A percentile compares a stretch with the other conserved stretches of the same genome.
Evolutionary conservation across 148 eudicot species (phyloP).

Genomic region (Tetragonia tetragonoides): DNA sequence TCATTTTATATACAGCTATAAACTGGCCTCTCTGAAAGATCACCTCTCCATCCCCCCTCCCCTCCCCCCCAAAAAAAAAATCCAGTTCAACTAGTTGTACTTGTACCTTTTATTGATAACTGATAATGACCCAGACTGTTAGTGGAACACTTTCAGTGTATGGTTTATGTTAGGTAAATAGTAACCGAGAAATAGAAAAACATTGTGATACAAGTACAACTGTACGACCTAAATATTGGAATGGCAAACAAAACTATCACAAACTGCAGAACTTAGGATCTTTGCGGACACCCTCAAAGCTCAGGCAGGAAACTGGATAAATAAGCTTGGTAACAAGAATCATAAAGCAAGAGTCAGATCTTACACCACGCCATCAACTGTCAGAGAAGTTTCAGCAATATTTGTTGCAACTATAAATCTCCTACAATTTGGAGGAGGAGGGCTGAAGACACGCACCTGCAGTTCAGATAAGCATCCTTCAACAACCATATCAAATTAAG

Average conservation of each 20-base stretch:
- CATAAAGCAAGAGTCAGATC: slow-evolving; percentile 16
- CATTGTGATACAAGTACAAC: neutral
- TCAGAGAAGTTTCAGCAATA: slow-evolving; percentile 97
- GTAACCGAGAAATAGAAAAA: neutral
- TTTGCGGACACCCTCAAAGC: neutral
- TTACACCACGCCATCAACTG: slow-evolving; percentile 99
- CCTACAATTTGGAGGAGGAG: slow-evolving; percentile 88
- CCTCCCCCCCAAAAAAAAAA: no score
- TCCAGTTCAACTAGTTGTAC: no score
- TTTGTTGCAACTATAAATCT: slow-evolving; percentile 93
- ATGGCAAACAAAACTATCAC: neutral
- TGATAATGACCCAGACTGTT: neutral
- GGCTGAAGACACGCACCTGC: slow-evolving; percentile 93
- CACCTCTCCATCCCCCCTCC: no score
- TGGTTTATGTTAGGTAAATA: neutral
- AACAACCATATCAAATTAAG: neutral
- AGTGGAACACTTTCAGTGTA: neutral
- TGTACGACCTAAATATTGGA: neutral
- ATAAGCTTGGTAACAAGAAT: slow-evolving; percentile 3
- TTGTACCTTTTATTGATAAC: no score
- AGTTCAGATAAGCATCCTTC: slow-evolving; percentile 22
- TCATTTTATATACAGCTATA: no score
- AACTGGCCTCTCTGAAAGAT: no score
- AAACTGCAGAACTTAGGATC: neutral
- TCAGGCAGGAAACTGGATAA: neutral